These are phyloP conservation scores for Knoxia roxburghii DNA, from an alignment of 257 asterid genomes.

Conservation along the genomic window DNA sequence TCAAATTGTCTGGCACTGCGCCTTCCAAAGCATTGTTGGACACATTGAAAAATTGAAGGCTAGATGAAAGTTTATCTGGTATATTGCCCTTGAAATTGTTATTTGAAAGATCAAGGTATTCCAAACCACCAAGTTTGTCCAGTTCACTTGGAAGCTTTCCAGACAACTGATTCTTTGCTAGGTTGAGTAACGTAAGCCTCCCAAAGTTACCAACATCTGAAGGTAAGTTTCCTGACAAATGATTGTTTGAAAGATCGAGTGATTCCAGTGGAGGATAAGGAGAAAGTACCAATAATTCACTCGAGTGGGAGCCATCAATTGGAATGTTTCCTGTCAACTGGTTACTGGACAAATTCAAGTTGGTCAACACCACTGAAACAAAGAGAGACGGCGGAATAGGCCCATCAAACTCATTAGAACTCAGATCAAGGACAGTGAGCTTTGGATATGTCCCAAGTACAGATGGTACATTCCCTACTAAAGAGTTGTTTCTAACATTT, in stretches of 20 bases:
- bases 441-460: conserved; percentile 40
- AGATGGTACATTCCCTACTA: conserved; percentile 52
- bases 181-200: conserved; percentile 61
- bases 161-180: conserved; percentile 58
- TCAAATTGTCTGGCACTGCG: conserved; percentile 57
- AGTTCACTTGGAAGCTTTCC: conserved; percentile 66
- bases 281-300: conserved; percentile 55
- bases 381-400: conserved; percentile 55
- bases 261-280: conserved; percentile 61
- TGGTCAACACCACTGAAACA: conserved; percentile 46
- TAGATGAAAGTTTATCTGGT: conserved; percentile 54
- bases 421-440: conserved; percentile 54
- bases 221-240: conserved; percentile 56
- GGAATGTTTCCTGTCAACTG: conserved; percentile 66
- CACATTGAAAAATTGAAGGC: conserved; percentile 52
- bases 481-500: conserved; percentile 57
- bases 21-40: conserved; percentile 65
- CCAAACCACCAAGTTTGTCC: conserved; percentile 54
- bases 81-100: conserved; percentile 63
- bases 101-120: conserved; percentile 61
- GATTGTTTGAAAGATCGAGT: conserved; percentile 74
- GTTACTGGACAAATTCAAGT: conserved; percentile 69
- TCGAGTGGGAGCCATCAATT: conserved; percentile 47
- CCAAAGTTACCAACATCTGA: conserved; percentile 62
- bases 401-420: conserved; percentile 69